Evolutionary conservation across 192 early-diverging fungal species (phyloP).

Genomic region (Umbelopsis isabellina): DNA sequence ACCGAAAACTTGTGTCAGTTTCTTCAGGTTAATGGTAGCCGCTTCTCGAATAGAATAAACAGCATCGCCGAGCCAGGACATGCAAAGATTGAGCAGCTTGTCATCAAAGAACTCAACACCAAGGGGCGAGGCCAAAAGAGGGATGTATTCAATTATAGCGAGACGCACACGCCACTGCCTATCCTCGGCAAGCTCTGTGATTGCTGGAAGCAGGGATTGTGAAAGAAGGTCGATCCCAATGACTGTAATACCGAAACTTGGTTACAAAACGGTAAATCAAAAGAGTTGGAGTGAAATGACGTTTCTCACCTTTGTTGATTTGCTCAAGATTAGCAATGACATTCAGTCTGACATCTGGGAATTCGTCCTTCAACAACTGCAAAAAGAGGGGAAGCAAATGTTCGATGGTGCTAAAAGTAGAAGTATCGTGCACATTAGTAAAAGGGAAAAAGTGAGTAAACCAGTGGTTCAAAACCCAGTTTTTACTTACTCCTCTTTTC

Average conservation of each 20-base stretch:
- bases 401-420: conserved; percentile 79
- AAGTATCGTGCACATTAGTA: not conserved
- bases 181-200: conserved; percentile 98
- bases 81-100: conserved; percentile 90
- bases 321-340: conserved; percentile 98
- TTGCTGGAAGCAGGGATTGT: conserved; percentile 94
- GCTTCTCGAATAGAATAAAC: conserved; percentile 98
- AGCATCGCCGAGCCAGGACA: conserved; percentile 97
- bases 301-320: conserved; percentile 78
- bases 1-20: conserved; percentile 98
- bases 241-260: conserved; percentile 41
- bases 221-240: conserved; percentile 98
- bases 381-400: conserved; percentile 94
- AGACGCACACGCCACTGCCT: conserved; percentile 99
- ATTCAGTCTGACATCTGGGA: conserved; percentile 95
- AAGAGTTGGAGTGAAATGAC: not conserved
- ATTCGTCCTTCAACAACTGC: conserved; percentile 96
- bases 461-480: no score
- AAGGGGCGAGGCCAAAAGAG: conserved; percentile 92
- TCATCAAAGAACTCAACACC: conserved; percentile 98
- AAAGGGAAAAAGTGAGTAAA: not conserved
- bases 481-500: conserved; percentile 86
- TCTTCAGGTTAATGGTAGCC: conserved; percentile 91
- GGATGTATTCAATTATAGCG: conserved; percentile 99
- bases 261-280: not conserved